phyloP scores from a whole-genome alignment of 148 eudicot genomes.

The Rhododendron molle region DNA sequence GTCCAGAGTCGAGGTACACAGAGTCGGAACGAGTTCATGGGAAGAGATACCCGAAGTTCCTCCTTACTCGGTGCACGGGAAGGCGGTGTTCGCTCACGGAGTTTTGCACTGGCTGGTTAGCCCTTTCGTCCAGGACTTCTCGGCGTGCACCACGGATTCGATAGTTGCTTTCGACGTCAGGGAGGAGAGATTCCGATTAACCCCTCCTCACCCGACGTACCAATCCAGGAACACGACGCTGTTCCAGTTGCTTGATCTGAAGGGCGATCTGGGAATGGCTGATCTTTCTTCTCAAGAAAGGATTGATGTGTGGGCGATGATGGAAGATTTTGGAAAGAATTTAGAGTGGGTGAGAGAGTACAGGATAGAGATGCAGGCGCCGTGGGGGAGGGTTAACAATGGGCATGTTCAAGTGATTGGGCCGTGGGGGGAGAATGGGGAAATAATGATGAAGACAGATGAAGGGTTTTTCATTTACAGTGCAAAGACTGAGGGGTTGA shows the following conservation, averaged over 20 bases:
- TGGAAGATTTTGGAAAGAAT: not conserved
- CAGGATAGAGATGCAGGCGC: not conserved
- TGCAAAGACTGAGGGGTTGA: not conserved
- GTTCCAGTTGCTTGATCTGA: constrained; percentile 8
- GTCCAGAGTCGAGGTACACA: not conserved
- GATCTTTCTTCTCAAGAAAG: not conserved
- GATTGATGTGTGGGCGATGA: not conserved
- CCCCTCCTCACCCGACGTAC: constrained; percentile 2
- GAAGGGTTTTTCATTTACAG: constrained; percentile 2
- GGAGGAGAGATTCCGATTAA: constrained; percentile 8
- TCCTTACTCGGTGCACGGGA: not conserved
- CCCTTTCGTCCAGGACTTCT: not conserved
- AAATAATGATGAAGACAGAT: not conserved
- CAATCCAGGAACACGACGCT: not conserved
- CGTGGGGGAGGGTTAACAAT: not conserved
- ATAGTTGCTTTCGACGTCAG: constrained; percentile 8
- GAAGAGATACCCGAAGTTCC: not conserved
- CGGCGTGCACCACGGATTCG: not conserved
- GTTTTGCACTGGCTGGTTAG: constrained; percentile 11
- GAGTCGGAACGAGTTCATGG: constrained; percentile 13
- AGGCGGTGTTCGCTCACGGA: constrained; percentile 9
- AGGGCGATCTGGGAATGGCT: constrained; percentile 5
- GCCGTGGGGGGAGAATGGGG: not conserved
- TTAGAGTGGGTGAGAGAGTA: constrained; percentile 1
- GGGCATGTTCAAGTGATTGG: not conserved